Evolutionary conservation across 371 early-diverging fungal species (phyloP), one percentile per base, ranked within the genome.

Genomic region (Mucor irregularis): DNA sequence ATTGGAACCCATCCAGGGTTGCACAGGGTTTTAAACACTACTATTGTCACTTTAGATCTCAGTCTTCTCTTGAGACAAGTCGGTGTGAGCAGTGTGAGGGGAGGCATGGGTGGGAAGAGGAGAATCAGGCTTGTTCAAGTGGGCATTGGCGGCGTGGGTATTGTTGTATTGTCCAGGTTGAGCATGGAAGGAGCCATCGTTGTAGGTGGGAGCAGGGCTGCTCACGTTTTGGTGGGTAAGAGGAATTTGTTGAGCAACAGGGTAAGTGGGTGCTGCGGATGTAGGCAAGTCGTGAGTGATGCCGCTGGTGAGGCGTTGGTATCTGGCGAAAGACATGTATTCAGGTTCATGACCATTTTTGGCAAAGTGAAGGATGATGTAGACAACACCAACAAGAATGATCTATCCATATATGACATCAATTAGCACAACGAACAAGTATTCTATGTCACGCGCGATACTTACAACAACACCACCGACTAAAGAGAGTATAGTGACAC

Each of bases 241-340:
- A 21, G 58, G 58, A 0, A 45, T 37, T 28, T 49, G 50, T n/a
- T 50, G 58, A 35, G 37, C 37, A 21, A 48, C 35, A 31, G 49
- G 44, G 17, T 58, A 50, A 8, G 35, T 25, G 8, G 34, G 33
- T 16, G 49, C 4, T 6, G 39, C 24, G 17, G 43, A 10, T 17
- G 37, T 49, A 44, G 58, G 50, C 9, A 50, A 35, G 7, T 44
- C 43, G 10, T 50, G 45, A 33, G 56, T 37, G 5, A 40, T 29
- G 0, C 56, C 62, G 13, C 55, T 51, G n/a, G 56, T 44, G 22
- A 62, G 51, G 17, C 44, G 45, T 29, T 42, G 52, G 29, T 47
- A 62, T 28, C 40, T 57, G 29, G n/a, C 31, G 24, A 52, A 62
- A 5, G 57, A 52, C 62, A 62, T 62, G 17, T 39, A 52, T n/a